Conservation (phyloP, 2,329 filamentous ascomycete species). For the Fonsecaea pedrosoi region DNA sequence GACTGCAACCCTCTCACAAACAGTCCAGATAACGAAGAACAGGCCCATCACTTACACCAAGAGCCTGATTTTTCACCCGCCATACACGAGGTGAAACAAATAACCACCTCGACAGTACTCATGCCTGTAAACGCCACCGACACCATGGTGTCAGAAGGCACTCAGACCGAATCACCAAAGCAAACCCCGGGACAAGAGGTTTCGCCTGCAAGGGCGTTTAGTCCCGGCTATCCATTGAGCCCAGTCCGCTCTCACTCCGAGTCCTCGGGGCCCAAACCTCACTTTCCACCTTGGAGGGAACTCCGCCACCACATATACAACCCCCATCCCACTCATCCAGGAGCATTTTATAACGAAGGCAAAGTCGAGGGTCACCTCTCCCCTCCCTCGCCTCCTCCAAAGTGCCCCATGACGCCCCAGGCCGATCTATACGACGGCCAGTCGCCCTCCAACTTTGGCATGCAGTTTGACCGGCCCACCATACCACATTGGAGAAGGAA, state of each 20-base stretch:
- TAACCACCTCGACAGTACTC: neutral
- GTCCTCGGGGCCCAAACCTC: slow-evolving; percentile 18
- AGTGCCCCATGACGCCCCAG: slow-evolving; percentile 28
- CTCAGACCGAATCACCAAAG: slow-evolving; percentile 27
- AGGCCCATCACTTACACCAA: neutral
- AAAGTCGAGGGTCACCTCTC: slow-evolving; percentile 16
- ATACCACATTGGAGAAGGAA: slow-evolving; percentile 16
- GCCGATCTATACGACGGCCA: slow-evolving; percentile 36
- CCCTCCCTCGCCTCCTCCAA: slow-evolving; percentile 19
- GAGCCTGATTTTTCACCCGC: slow-evolving; percentile 5
- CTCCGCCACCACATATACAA: slow-evolving; percentile 16
- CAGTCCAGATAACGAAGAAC: slow-evolving; percentile 5
- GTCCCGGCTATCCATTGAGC: neutral
- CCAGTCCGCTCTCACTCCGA: slow-evolving; percentile 13
- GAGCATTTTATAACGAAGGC: neutral
- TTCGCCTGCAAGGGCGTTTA: slow-evolving; percentile 4
- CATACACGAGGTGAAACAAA: neutral
- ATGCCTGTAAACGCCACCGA: neutral
- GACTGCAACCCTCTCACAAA: slow-evolving; percentile 20
- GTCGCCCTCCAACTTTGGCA: slow-evolving; percentile 29
- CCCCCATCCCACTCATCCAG: neutral
- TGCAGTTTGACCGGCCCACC: slow-evolving; percentile 28
- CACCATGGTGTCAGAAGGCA: slow-evolving; percentile 27
- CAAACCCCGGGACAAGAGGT: neutral
- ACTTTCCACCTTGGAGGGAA: slow-evolving; percentile 27